Percentiles rank a stretch among this genome's conserved stretches.
Evolutionary conservation across 805 yeast genomes (phyloP).

Genomic region (Metschnikowia cubensis): DNA sequence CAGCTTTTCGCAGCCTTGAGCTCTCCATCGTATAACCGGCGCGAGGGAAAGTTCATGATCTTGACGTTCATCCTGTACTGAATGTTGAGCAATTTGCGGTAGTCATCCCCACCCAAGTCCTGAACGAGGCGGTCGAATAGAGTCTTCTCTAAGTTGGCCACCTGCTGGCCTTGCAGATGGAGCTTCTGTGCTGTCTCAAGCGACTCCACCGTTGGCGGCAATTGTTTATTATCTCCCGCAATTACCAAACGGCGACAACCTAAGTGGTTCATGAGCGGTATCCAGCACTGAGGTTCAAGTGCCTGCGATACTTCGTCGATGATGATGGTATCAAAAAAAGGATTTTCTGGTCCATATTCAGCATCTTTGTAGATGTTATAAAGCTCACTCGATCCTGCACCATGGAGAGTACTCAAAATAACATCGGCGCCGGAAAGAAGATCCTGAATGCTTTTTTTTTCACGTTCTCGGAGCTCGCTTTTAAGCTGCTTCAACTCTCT

Average conservation of each 20-base stretch:
- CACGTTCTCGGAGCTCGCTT: slow-evolving; percentile 66
- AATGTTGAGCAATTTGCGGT: slow-evolving; percentile 58
- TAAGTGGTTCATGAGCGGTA: slow-evolving; percentile 70
- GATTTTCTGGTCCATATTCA: slow-evolving; percentile 21
- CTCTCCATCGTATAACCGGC: slow-evolving; percentile 56
- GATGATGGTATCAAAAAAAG: slow-evolving; percentile 71
- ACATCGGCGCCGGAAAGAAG: slow-evolving; percentile 61
- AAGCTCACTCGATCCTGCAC: slow-evolving; percentile 72
- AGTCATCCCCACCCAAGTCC: slow-evolving; percentile 38
- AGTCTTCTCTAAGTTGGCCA: slow-evolving; percentile 56
- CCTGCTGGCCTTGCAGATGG: slow-evolving; percentile 22
- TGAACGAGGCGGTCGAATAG: slow-evolving; percentile 73
- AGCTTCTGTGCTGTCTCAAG: slow-evolving; percentile 20
- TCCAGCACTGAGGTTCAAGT: slow-evolving; percentile 95
- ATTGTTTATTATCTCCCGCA: slow-evolving; percentile 91
- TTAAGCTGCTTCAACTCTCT: slow-evolving; percentile 62
- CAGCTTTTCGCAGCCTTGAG: slow-evolving; percentile 63
- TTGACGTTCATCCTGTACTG: slow-evolving; percentile 85
- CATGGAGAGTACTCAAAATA: slow-evolving; percentile 81
- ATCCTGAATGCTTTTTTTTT: slow-evolving; percentile 56
- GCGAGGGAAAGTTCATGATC: slow-evolving; percentile 75
- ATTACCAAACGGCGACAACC: slow-evolving; percentile 58
- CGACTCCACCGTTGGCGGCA: slow-evolving; percentile 85
- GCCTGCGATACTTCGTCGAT: slow-evolving; percentile 96
- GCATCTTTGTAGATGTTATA: slow-evolving; percentile 45